Percentiles rank a stretch among this genome's conserved stretches.
phyloP scores from a whole-genome alignment of 139 green algal genomes.

The Dunaliella sp. region DNA sequence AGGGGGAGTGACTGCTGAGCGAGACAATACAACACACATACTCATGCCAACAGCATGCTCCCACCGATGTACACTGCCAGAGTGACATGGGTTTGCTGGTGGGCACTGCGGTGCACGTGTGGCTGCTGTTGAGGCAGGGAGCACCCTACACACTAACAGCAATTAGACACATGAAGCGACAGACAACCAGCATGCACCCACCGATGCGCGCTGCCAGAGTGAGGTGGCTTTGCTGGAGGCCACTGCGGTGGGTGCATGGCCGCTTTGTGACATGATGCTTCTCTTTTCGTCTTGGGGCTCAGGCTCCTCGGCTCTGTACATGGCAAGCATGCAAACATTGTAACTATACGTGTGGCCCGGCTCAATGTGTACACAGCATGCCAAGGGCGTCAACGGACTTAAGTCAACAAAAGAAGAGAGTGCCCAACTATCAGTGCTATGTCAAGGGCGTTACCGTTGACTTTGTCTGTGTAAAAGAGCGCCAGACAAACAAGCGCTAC shows the following conservation, averaged over 20 bases:
- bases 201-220: neutral
- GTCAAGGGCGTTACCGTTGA: too few relatives aligned
- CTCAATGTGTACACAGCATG: neutral
- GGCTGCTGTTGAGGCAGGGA: too few relatives aligned
- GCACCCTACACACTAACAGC: too few relatives aligned
- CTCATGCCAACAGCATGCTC: neutral
- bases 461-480: too few relatives aligned
- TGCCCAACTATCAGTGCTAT: neutral
- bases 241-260: neutral
- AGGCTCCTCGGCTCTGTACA: neutral
- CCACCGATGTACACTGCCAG: neutral
- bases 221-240: neutral
- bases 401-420: neutral
- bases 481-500: too few relatives aligned
- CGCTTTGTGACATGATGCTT: neutral
- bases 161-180: neutral
- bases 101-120: too few relatives aligned
- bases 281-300: neutral
- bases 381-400: too few relatives aligned
- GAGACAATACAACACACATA: too few relatives aligned
- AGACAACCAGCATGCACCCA: neutral
- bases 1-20: too few relatives aligned
- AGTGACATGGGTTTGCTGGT: neutral
- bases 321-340: neutral
- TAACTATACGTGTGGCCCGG: too few relatives aligned